Base-by-base conservation (phyloP, 257 asterid genomes). In the Jacaranda mimosifolia region DNA sequence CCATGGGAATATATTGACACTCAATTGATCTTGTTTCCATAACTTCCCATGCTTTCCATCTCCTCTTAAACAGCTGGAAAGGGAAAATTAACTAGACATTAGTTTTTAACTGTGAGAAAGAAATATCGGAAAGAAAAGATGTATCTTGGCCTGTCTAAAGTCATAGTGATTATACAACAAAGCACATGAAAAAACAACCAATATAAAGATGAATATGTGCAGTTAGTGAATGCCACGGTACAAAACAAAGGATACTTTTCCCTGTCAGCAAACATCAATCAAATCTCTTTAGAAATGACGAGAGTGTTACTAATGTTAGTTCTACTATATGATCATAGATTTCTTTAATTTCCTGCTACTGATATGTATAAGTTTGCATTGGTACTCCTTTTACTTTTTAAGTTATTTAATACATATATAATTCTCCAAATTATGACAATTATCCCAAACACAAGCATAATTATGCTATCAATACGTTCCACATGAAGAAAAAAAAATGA, bases 41-140 rank as follows among this genome's bases (percentile, higher is more conserved):
- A 26, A 26, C 2, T 81, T 91, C 94, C 96, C 96, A 89, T 70
- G 87, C 83, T 82, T 87, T 89, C 96, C 92, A 91, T 68, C 71
- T 87, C 56, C 87, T 85, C 97, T 9, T 6, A 3, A 8, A 18
- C 9, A 17, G 32, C 32, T 26, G 7, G n/a, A 39, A 52, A 21
- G 11, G 45, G 7, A 35, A 39, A 38, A 58, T 58, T 4, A 55
- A 63, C 3, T 3, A 26, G 32, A 26, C 2, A 26, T 26, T 26
- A 26, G 32, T 26, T 26, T 26, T 26, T 26, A 26, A 8, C 0
- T 38, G n/a, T 39, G 21, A 9, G n/a, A 9, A 60, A 36, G n/a
- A 15, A 32, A 49, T 32, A 12, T 11, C 59, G 63, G 36, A 35
- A 42, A 13, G 46, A 65, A 21, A 18, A 17, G 49, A 21, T 4